These are phyloP conservation scores for Dalbergia oliveri DNA, from an alignment of 306 rosid genomes.

Conservation along the genomic window DNA sequence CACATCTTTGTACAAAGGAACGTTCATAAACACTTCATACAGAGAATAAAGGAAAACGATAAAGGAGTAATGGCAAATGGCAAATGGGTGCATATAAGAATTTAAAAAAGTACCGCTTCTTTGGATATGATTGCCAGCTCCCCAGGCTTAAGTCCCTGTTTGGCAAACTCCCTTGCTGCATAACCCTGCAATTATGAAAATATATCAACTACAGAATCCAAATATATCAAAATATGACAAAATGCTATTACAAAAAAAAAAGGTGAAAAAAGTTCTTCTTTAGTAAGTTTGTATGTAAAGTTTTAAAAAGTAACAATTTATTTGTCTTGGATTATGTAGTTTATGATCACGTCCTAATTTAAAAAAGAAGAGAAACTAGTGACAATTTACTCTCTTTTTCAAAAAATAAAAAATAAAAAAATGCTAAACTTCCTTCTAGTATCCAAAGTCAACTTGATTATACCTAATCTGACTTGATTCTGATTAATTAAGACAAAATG, in stretches of 20 bases:
- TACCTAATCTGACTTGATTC: too few species aligned
- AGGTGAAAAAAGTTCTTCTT: not conserved
- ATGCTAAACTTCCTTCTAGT: too few species aligned
- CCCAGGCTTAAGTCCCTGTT: conserved; percentile 82
- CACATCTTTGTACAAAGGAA: not conserved
- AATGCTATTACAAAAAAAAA: not conserved
- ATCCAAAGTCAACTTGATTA: too few species aligned
- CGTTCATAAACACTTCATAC: not conserved
- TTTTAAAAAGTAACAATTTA: too few species aligned
- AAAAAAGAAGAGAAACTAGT: too few species aligned
- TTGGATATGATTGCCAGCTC: conserved; percentile 93
- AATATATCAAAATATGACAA: not conserved
- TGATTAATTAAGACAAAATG: too few species aligned
- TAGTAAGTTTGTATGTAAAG: not conserved
- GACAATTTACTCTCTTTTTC: too few species aligned
- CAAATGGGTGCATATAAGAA: not conserved
- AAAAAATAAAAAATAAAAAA: too few species aligned
- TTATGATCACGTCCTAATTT: too few species aligned
- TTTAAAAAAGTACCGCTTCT: conserved; percentile 71
- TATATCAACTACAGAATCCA: not conserved
- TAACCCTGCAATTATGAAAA: conserved; percentile 71
- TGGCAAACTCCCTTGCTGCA: conserved; percentile 94
- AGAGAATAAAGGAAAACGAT: not conserved
- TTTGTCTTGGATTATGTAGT: too few species aligned
- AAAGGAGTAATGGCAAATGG: too few species aligned